Evolutionary conservation across 2,329 filamentous ascomycete genomes (phyloP).

Genomic region (Parafenestella ontariensis): DNA sequence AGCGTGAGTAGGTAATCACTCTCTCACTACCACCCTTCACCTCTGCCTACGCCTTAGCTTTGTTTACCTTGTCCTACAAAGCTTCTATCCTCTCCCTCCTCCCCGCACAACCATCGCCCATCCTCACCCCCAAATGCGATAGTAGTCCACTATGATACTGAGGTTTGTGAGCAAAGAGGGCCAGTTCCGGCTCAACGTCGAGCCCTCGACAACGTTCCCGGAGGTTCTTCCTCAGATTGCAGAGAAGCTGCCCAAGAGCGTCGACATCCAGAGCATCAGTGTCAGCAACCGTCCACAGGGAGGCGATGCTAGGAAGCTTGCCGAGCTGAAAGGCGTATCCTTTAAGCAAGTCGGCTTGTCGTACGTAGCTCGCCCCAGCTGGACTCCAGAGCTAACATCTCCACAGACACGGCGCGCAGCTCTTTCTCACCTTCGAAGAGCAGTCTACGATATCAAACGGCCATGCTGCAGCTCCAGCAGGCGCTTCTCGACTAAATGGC

Average conservation of each 20-base stretch:
- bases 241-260: constrained; percentile 65
- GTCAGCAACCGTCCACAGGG: constrained; percentile 68
- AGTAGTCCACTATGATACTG: constrained; percentile 69
- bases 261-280: constrained; percentile 62
- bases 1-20: constrained; percentile 11
- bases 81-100: not conserved
- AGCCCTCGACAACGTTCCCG: constrained; percentile 75
- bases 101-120: not conserved
- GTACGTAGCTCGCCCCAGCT: constrained; percentile 45
- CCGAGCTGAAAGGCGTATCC: constrained; percentile 60
- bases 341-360: constrained; percentile 65
- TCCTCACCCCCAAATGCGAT: not conserved
- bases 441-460: constrained; percentile 60
- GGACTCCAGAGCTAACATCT: constrained; percentile 22
- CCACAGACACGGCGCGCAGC: constrained; percentile 84
- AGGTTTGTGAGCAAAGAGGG: constrained; percentile 91
- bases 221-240: constrained; percentile 62
- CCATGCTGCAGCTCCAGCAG: constrained; percentile 41
- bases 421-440: constrained; percentile 83
- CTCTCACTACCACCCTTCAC: constrained; percentile 12
- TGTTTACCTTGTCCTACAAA: constrained; percentile 1
- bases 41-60: constrained; percentile 13
- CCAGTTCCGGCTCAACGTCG: constrained; percentile 83
- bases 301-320: constrained; percentile 63
- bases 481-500: constrained; percentile 76